Evolutionary conservation across 2,329 filamentous ascomycete species (phyloP).

Genomic region (Nothophaeocryptopus gaeumannii): DNA sequence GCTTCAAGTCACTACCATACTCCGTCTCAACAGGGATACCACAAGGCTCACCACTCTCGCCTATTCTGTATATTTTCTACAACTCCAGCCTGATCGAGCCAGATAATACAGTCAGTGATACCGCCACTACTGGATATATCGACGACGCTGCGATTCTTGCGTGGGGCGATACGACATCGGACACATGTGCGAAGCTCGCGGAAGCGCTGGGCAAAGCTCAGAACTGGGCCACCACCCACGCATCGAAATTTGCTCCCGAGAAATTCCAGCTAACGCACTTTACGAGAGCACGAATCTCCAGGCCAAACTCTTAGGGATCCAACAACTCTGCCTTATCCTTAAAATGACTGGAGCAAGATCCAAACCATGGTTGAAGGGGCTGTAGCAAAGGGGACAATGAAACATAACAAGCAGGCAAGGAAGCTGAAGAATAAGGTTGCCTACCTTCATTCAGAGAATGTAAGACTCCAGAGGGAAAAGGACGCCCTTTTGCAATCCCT

Average conservation of each 20-base stretch:
- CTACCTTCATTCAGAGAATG: too few relatives aligned
- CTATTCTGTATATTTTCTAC: neutral
- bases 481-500: too few relatives aligned
- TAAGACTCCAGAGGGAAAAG: too few relatives aligned
- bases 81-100: neutral
- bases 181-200: constrained; percentile 5
- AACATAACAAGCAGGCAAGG: too few relatives aligned
- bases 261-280: constrained; percentile 12
- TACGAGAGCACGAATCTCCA: too few relatives aligned
- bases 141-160: constrained; percentile 11
- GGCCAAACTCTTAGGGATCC: too few relatives aligned
- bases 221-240: constrained; percentile 3
- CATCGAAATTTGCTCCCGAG: constrained; percentile 8
- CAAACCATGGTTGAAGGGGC: too few relatives aligned
- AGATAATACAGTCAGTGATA: neutral
- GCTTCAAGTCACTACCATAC: neutral
- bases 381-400: too few relatives aligned
- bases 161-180: constrained; percentile 2
- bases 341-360: too few relatives aligned
- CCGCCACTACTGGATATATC: constrained; percentile 5
- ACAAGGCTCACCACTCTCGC: neutral
- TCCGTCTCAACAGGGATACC: neutral
- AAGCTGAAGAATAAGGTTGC: too few relatives aligned
- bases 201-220: constrained; percentile 4
- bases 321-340: too few relatives aligned